These are phyloP conservation scores for Zalaria obscura DNA, from an alignment of 2,329 filamentous ascomycete genomes.

Conservation along the genomic window DNA sequence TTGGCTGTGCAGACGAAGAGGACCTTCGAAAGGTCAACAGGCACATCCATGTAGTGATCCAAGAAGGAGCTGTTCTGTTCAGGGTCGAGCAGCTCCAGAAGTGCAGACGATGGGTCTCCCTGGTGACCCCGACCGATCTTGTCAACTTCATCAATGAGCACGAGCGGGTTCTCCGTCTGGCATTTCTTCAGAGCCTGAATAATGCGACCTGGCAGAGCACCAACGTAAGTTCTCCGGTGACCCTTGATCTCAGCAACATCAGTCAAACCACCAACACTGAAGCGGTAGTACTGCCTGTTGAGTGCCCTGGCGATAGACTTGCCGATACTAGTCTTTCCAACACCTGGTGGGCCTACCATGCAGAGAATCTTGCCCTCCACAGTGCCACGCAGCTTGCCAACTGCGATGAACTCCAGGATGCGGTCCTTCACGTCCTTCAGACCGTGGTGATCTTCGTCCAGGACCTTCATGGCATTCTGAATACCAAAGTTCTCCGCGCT, in stretches of 20 bases:
- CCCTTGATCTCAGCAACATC: slow-evolving; percentile 99
- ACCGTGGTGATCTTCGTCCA: slow-evolving; percentile 94
- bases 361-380: slow-evolving; percentile 98
- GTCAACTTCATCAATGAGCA: slow-evolving; percentile 94
- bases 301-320: slow-evolving; percentile 93
- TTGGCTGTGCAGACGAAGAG: slow-evolving; percentile 98
- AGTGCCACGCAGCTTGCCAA: slow-evolving; percentile 89
- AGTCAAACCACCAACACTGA: slow-evolving; percentile 91
- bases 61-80: slow-evolving; percentile 97
- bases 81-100: slow-evolving; percentile 86
- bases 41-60: slow-evolving; percentile 97
- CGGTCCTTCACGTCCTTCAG: slow-evolving; percentile 97
- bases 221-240: slow-evolving; percentile 89
- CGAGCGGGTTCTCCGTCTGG: slow-evolving; percentile 93
- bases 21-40: slow-evolving; percentile 92
- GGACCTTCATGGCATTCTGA: slow-evolving; percentile 71
- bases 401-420: slow-evolving; percentile 94
- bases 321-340: slow-evolving; percentile 97
- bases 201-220: slow-evolving; percentile 85
- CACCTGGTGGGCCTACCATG: slow-evolving; percentile 91
- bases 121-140: slow-evolving; percentile 96
- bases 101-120: slow-evolving; percentile 85
- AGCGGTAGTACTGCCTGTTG: slow-evolving; percentile 94
- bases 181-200: slow-evolving; percentile 98
- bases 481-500: slow-evolving; percentile 97